Evolutionary conservation across 2,329 filamentous ascomycete species (phyloP), one percentile per base, ranked within the genome.

Genomic region (Phoma sp.): DNA sequence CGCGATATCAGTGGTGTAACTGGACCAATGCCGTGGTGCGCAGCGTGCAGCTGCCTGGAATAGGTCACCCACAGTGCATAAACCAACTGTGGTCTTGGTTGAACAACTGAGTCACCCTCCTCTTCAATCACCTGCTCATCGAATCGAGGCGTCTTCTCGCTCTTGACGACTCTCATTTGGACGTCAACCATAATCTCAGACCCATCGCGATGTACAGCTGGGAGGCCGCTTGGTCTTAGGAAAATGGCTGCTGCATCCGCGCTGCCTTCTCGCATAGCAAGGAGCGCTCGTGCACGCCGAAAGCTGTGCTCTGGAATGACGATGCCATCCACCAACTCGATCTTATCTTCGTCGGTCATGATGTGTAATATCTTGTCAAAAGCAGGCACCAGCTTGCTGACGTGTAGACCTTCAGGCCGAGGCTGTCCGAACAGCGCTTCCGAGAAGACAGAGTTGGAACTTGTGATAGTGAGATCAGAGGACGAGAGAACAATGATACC

Each of bases 11-110:
- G 71, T 4, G 87, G 84, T 23, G 87, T 87, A n/a, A 87, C 79
- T 18, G 83, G 79, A n/a, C 84, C 82, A 41, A 87, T 74, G 47
- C 82, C 79, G 47, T 83, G 80, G 57, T 86, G 86, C 33, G 86
- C 83, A 13, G 90, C 89, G 72, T 99, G 95, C 10, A 98, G 82
- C 68, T 97, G 91, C 58, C 93, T 85, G 14, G 93, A 98, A 72
- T 98, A 99, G 1, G 93, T 98, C 62, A 99, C 89, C 95, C 95
- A 99, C 27, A 99, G 78, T 9, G 95, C 95, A 77, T 93, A 98
- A 0, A 98, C 92, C 58, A 96, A 84, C 72, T 97, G 92, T 22
- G 66, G 59, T 27, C 80, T 75, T 9, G 82, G 74, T n/a, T 83
- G 81, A 7, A 79, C 68, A n/a, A 62, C 73, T 67, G 43, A 71